phyloP scores from a whole-genome alignment of 176 grass and related monocot species.

The Canna indica region DNA sequence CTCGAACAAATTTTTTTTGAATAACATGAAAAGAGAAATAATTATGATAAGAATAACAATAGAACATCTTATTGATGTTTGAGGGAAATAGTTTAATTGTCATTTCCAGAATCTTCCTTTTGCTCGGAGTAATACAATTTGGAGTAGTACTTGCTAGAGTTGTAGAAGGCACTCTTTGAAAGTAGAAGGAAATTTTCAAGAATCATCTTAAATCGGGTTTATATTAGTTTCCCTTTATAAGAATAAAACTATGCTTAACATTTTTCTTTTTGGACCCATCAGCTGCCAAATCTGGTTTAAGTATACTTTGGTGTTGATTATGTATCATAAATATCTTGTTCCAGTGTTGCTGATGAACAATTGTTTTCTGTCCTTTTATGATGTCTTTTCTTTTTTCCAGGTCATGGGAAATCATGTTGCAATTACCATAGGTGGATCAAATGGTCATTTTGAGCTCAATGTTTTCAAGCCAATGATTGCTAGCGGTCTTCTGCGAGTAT shows the following conservation, averaged over 20 bases:
- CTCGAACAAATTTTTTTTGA: not conserved
- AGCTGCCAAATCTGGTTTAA: not conserved
- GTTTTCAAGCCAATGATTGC: slow-evolving; percentile 93
- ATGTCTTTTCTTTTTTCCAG: slow-evolving; percentile 38
- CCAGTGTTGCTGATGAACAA: not conserved
- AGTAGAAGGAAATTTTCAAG: not conserved
- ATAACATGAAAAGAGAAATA: not conserved
- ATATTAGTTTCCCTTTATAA: not conserved
- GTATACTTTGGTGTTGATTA: not conserved
- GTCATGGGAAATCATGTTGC: slow-evolving; percentile 92
- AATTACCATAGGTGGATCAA: slow-evolving; percentile 78
- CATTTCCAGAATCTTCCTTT: not conserved
- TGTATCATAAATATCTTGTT: not conserved
- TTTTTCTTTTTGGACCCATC: not conserved
- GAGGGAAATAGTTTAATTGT: not conserved
- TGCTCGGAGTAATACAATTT: not conserved
- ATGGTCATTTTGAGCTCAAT: slow-evolving; percentile 95
- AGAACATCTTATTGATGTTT: not conserved
- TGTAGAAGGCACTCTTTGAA: not conserved
- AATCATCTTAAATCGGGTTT: not conserved
- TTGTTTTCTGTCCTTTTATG: too few species aligned
- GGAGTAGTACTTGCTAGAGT: not conserved
- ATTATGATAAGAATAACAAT: not conserved
- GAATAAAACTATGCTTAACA: not conserved
- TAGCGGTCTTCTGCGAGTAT: slow-evolving; percentile 83